These are phyloP conservation scores for Pichia sp. DNA, from an alignment of 1,139 yeast genomes.

Conservation along the genomic window DNA sequence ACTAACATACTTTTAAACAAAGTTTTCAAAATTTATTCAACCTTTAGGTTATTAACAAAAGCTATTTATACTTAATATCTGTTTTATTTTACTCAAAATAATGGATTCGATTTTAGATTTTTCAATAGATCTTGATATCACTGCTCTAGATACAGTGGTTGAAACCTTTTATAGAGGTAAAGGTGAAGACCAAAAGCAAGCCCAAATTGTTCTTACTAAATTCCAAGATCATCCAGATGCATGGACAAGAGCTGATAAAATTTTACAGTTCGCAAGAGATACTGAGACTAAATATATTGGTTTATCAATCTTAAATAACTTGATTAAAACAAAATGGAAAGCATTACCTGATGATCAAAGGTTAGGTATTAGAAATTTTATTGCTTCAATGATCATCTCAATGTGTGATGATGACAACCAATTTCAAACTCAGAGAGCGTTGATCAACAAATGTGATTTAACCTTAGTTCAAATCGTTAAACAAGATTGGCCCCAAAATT, in stretches of 20 bases:
- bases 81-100: background rate
- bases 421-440: constrained; percentile 68
- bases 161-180: constrained; percentile 80
- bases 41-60: background rate
- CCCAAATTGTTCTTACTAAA: constrained; percentile 76
- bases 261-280: constrained; percentile 69
- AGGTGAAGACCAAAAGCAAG: constrained; percentile 74
- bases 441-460: constrained; percentile 88
- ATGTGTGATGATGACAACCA: constrained; percentile 82
- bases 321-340: constrained; percentile 92
- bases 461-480: constrained; percentile 89
- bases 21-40: background rate
- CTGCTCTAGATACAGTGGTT: constrained; percentile 75
- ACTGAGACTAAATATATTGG: constrained; percentile 92
- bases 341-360: constrained; percentile 81
- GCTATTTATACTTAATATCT: background rate
- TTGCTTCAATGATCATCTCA: constrained; percentile 88
- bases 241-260: constrained; percentile 91
- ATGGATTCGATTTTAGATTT: constrained; percentile 92
- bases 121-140: constrained; percentile 74
- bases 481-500: constrained; percentile 98
- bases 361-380: constrained; percentile 83
- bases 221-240: constrained; percentile 94
- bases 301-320: constrained; percentile 77
- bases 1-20: too few relatives aligned